Evolutionary conservation across 2,329 filamentous ascomycete species (phyloP).

Genomic region (Samsoniella hepiali): DNA sequence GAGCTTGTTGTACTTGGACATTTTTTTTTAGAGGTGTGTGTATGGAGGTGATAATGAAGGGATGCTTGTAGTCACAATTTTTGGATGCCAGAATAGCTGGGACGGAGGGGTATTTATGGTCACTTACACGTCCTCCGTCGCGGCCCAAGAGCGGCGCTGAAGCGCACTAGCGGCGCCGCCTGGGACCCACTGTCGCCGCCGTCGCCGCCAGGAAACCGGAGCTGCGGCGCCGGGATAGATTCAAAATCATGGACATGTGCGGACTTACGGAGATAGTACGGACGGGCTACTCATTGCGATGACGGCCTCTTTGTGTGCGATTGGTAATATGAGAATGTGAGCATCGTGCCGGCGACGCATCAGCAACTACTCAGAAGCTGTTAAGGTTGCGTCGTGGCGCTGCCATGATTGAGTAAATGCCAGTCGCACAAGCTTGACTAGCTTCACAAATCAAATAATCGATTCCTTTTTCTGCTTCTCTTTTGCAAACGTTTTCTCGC

Average conservation of each 20-base stretch:
- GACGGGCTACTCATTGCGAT: too few relatives aligned
- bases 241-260: too few relatives aligned
- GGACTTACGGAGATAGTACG: neutral
- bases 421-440: too few relatives aligned
- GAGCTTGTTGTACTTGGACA: slow-evolving; percentile 34
- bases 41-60: neutral
- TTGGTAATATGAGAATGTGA: neutral
- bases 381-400: too few relatives aligned
- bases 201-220: neutral
- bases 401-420: too few relatives aligned
- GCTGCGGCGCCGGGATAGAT: neutral
- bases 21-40: neutral
- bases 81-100: neutral
- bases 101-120: neutral
- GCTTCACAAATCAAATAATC: too few relatives aligned
- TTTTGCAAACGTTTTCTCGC: too few relatives aligned
- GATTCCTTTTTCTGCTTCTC: too few relatives aligned
- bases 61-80: too few relatives aligned
- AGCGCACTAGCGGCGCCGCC: neutral
- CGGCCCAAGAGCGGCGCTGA: neutral
- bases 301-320: too few relatives aligned
- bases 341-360: too few relatives aligned
- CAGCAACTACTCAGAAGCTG: neutral
- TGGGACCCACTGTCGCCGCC: slow-evolving; percentile 6
- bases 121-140: neutral